Evolutionary conservation across 78 protist genomes (phyloP), one percentile per base, ranked within the genome.

Genomic region (Dictyostelium intermedium): DNA sequence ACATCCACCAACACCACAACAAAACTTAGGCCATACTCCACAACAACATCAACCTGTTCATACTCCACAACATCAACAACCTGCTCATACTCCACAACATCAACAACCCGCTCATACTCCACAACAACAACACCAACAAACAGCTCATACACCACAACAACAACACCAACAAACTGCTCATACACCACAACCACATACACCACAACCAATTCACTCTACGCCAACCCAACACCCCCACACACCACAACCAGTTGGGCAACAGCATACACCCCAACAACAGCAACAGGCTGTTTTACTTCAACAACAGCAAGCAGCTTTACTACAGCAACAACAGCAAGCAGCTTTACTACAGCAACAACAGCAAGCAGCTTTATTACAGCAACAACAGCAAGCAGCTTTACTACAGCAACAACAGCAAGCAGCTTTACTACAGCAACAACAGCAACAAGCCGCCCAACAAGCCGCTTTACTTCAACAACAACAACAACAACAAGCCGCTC

Each of bases 81-180:
- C 37, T n/a, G 56, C 20, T 13, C 77, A 61, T 23, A 18, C 69
- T 30, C 91, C 32, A 43, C 83, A 77, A 61, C 47, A 83, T 5
- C 77, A 66, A 18, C 9, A 20, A 20, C 63, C 41, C 11, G 34
- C 18, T 13, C 77, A 61, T 23, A 18, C 69, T 30, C 91, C 32
- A 43, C 83, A 77, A 61, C 69, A 77, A 61, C 69, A 35, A 25
- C 76, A 53, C 27, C 77, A 61, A 16, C 93, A 79, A 78, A 45
- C 61, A 10, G 72, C 45, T 6, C 81, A 39, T 37, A 32, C 43
- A 25, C 87, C 16, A 6, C 47, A 16, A 83, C 20, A 37, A 25
- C 87, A 37, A 60, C 30, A 30, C 5, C 56, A 66, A 35, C 89
- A 61, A 83, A 25, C 34, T 32, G 13, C 30, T 2, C 76, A 61